Evolutionary conservation across 2,329 filamentous ascomycete genomes (phyloP).

Genomic region (Pestalotiopsis sp.): DNA sequence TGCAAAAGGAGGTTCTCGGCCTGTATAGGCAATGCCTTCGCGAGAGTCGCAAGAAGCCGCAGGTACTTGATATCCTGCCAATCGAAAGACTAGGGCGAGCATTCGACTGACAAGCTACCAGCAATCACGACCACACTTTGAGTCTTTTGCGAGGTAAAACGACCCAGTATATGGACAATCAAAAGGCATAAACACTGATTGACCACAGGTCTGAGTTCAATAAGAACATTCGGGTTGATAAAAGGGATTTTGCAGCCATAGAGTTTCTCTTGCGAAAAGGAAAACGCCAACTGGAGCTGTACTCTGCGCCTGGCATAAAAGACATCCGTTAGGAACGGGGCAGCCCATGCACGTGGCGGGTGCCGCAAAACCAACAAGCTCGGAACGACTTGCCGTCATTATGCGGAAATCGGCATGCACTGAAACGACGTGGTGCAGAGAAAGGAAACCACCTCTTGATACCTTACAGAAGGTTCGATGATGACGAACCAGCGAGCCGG

Average conservation of each 20-base stretch:
- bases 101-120: constrained; percentile 28
- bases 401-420: not conserved
- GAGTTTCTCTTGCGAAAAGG: constrained; percentile 86
- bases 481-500: not conserved
- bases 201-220: constrained; percentile 70
- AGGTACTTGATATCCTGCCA: constrained; percentile 44
- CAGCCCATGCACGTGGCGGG: not conserved
- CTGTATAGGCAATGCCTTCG: constrained; percentile 87
- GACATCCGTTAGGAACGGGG: constrained; percentile 56
- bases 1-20: constrained; percentile 85
- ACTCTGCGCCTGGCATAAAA: constrained; percentile 77
- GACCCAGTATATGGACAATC: not conserved
- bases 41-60: constrained; percentile 77
- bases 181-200: not conserved
- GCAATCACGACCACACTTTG: constrained; percentile 61
- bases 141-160: constrained; percentile 61
- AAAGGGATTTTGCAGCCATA: constrained; percentile 82
- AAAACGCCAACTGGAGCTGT: constrained; percentile 76
- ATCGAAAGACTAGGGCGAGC: constrained; percentile 12
- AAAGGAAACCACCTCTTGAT: not conserved
- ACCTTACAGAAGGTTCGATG: not conserved
- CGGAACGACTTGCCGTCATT: not conserved
- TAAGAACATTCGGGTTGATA: constrained; percentile 67
- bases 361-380: not conserved
- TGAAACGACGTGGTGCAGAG: not conserved